Base-by-base conservation (phyloP, 176 grass and related monocot genomes). In the Musa troglodytarum region DNA sequence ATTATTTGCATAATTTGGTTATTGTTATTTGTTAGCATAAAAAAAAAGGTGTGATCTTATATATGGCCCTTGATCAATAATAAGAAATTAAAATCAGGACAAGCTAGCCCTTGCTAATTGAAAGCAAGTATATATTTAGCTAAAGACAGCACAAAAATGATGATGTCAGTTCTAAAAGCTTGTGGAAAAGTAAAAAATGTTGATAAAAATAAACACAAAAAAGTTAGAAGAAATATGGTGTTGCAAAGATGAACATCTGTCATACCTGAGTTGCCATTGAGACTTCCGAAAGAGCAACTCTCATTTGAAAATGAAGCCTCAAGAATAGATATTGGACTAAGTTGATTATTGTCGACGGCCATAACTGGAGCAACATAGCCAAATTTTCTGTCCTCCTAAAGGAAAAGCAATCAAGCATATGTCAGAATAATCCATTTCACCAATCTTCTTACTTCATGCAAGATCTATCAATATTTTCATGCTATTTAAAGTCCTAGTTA, bases 261-360 rank as follows among this genome's bases (percentile, higher is more conserved):
- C n/a, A 64, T 79, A 94, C 88, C 86, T 87, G 79, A 71, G 66
- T 58, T 74, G n/a, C 20, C 62, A 74, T 72, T 34, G 64, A 74
- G 77, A 26, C 77, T 84, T 43, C 65, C 71, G 74, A 74, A 73
- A 74, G 62, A 11, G 74, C 59, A 76, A 21, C 77, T 76, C 65
- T 81, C 89, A 22, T 83, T 74, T 28, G 79, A 73, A 57, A 77
- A 89, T 78, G 83, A 72, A 75, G 85, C 75, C 24, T 77, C 82
- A 58, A 86, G 82, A 76, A 26, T 69, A 74, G 84, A 76, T 63
- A 76, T 52, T 72, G 80, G 71, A 15, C 57, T 79, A n/a, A 17
- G 63, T 10, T 80, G 81, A 75, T 69, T 71, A 21, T 43, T 64
- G 16, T 81, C 54, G 55, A 75, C 78, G 52, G 74, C 61, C 50